Percentiles rank a stretch among this genome's conserved stretches.
Evolutionary conservation across 306 rosid species (phyloP).

Genomic region (Calophaca sinica): DNA sequence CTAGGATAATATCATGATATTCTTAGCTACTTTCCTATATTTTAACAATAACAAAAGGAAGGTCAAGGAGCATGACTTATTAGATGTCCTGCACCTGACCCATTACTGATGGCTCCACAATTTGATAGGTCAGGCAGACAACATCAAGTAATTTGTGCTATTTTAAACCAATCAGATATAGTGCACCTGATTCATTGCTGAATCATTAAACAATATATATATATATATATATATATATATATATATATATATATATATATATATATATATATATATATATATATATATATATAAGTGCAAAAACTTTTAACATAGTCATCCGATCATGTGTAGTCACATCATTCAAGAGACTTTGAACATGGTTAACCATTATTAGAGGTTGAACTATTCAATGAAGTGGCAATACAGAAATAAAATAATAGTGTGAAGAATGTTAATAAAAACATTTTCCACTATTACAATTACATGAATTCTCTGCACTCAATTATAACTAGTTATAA

Average conservation of each 20-base stretch:
- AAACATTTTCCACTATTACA: slow-evolving; percentile 12
- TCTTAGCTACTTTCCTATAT: no score
- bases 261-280: no score
- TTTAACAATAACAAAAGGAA: slow-evolving; percentile 11
- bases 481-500: slow-evolving; percentile 28
- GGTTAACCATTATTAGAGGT: slow-evolving; percentile 10
- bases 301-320: not conserved
- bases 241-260: no score
- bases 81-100: slow-evolving; percentile 34
- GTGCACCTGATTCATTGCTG: slow-evolving; percentile 17
- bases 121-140: slow-evolving; percentile 7
- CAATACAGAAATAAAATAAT: slow-evolving; percentile 5
- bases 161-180: slow-evolving; percentile 34
- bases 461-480: not conserved
- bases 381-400: not conserved
- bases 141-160: slow-evolving; percentile 8
- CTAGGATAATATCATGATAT: no score
- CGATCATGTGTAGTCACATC: not conserved
- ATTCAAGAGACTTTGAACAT: slow-evolving; percentile 20
- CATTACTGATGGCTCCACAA: slow-evolving; percentile 13
- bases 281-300: no score
- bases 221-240: not conserved
- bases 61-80: slow-evolving; percentile 31
- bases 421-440: not conserved
- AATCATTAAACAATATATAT: not conserved